Evolutionary conservation across 2,329 filamentous ascomycete species (phyloP), one percentile per base, ranked within the genome.

Genomic region (Fusarium caatingaense): DNA sequence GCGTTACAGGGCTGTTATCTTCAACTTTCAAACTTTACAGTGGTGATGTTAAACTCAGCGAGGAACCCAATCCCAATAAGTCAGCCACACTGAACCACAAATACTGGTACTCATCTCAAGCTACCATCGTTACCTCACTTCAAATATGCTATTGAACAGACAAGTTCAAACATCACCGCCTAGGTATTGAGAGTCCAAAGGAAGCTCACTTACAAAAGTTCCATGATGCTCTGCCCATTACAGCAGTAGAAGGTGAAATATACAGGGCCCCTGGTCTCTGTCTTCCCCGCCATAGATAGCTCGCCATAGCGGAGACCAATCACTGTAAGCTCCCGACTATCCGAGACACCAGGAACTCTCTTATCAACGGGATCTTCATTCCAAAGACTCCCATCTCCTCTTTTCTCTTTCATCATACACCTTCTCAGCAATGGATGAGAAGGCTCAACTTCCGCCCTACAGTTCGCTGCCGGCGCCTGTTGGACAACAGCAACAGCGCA

Each of bases 401-500:
- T 44, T 60, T 44, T 25, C 6, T 27, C 53, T 48, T 42, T 47
- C 37, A 32, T 41, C 44, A 21, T 48, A 28, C 21, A 28, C 21
- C 48, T 32, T 42, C 21, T 42, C 34, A 23, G 20, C 30, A 47
- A 79, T 79, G 78, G 76, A 76, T 41, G 86, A 80, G 46, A 84
- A 86, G 74, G 78, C 73, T 50, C 77, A 77, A 16, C 78, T 85
- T 46, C 84, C 84, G 61, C 80, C 84, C 6, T 85, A 86, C 71
- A 82, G 78, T 69, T 74, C 76, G 47, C 72, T 73, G n/a, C 68
- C 68, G 13, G 69, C 77, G 3, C 74, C 73, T 27, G 45, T 63
- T 20, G 55, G 61, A 11, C 60, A 59, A n/a, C 49, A 45, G 42
- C 66, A 61, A 6, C 48, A 68, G 25, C 77, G 76, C 27, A 64